Conservation (phyloP, 2,329 filamentous ascomycete species). For the Alternaria sp. region DNA sequence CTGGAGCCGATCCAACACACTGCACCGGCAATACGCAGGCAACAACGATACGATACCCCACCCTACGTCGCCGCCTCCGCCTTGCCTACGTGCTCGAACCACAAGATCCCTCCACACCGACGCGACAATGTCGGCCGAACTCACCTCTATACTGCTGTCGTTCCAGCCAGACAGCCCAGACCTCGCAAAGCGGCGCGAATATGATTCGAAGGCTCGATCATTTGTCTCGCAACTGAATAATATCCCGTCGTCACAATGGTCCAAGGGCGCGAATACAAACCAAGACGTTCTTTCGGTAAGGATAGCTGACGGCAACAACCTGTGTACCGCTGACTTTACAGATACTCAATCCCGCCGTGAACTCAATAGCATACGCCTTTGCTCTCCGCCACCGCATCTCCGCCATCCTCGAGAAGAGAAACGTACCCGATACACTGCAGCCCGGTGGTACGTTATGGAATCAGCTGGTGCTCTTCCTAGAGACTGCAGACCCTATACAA, state of each 20-base stretch:
- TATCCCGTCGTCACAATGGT: constrained; percentile 39
- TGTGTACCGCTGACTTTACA: constrained; percentile 25
- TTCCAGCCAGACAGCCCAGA: constrained; percentile 46
- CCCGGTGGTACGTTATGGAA: constrained; percentile 58
- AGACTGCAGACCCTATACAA: constrained; percentile 60
- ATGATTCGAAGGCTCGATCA: constrained; percentile 45
- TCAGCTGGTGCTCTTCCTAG: constrained; percentile 55
- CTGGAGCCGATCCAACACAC: not conserved
- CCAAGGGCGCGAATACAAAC: constrained; percentile 46
- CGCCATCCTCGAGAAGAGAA: constrained; percentile 43
- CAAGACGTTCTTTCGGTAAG: constrained; percentile 50
- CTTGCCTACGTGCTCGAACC: constrained; percentile 8
- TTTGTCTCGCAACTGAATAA: constrained; percentile 46
- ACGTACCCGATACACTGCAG: constrained; percentile 48
- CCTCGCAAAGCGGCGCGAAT: constrained; percentile 45
- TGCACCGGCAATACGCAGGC: not conserved
- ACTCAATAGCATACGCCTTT: constrained; percentile 66
- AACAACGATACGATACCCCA: constrained; percentile 20
- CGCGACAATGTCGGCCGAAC: constrained; percentile 38
- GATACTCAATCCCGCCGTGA: constrained; percentile 61
- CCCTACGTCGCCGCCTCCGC: constrained; percentile 26
- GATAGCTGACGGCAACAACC: not conserved
- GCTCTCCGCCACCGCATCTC: constrained; percentile 59
- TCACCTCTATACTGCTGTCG: constrained; percentile 33
- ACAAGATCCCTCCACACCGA: constrained; percentile 2